Percentiles rank a stretch among this genome's conserved stretches.
Conservation (phyloP, 495 filamentous ascomycete genomes). For the Aspergillus bridgeri region DNA sequence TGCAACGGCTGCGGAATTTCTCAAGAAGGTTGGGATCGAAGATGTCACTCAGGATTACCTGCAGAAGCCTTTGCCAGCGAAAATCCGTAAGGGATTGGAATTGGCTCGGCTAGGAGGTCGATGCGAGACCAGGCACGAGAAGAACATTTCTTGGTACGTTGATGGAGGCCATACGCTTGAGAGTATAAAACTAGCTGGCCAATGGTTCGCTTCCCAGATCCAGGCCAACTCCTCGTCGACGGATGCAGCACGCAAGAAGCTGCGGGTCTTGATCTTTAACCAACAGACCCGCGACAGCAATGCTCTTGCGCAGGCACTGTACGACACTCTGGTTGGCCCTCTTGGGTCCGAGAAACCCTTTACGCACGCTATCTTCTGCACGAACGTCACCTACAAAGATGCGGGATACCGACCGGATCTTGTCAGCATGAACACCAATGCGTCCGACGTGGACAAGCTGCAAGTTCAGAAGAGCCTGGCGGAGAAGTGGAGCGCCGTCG, state of each 20-base stretch:
- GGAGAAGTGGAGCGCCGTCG: slow-evolving; percentile 65
- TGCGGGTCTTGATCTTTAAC: slow-evolving; percentile 86
- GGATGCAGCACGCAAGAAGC: slow-evolving; percentile 37
- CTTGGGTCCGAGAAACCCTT: slow-evolving; percentile 58
- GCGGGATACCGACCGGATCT: slow-evolving; percentile 73
- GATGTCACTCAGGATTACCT: slow-evolving; percentile 47
- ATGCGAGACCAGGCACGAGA: slow-evolving; percentile 72
- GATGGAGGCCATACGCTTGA: slow-evolving; percentile 92
- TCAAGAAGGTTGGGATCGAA: slow-evolving; percentile 40
- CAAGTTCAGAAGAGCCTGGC: slow-evolving; percentile 74
- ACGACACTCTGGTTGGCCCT: slow-evolving; percentile 59
- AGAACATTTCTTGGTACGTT: slow-evolving; percentile 76
- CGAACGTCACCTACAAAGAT: slow-evolving; percentile 74
- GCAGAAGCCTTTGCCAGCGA: slow-evolving; percentile 51
- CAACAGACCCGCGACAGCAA: slow-evolving; percentile 81
- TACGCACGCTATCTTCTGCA: slow-evolving; percentile 81
- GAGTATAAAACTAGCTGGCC: slow-evolving; percentile 72
- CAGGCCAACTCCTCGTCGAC: slow-evolving; percentile 42
- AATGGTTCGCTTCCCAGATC: slow-evolving; percentile 71
- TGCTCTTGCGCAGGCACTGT: slow-evolving; percentile 61
- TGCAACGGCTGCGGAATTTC: slow-evolving; percentile 62
- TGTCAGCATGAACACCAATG: slow-evolving; percentile 69
- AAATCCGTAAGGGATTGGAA: slow-evolving; percentile 74
- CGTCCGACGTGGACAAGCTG: slow-evolving; percentile 61
- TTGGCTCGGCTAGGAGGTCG: slow-evolving; percentile 73